phyloP scores from a whole-genome alignment of 148 eudicot genomes.

The Beta vulgaris region DNA sequence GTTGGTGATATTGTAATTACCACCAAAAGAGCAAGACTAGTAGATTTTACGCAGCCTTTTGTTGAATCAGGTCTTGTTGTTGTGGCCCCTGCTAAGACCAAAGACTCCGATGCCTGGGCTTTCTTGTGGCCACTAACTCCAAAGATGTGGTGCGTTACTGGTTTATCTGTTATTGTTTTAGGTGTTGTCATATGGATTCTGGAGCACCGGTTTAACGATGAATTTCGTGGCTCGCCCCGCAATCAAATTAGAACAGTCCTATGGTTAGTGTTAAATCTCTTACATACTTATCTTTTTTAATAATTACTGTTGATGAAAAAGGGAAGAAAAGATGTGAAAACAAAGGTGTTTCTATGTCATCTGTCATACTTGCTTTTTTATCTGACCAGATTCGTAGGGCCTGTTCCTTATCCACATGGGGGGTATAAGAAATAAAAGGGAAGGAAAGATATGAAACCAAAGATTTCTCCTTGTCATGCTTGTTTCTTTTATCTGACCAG shows the following conservation, averaged over 20 bases:
- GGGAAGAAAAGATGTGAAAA: too few species aligned
- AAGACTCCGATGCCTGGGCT: slow-evolving; percentile 58
- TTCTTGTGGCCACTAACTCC: slow-evolving; percentile 60
- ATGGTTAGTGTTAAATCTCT: slow-evolving; percentile 40
- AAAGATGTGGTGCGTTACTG: slow-evolving; percentile 59
- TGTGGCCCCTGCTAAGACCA: slow-evolving; percentile 46
- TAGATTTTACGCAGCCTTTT: slow-evolving; percentile 70
- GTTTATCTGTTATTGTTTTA: slow-evolving; percentile 45
- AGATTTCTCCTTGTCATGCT: too few species aligned
- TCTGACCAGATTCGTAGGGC: too few species aligned
- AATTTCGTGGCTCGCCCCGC: slow-evolving; percentile 71
- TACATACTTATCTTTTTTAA: neutral
- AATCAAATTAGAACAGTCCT: slow-evolving; percentile 49
- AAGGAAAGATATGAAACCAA: too few species aligned
- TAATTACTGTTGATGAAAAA: too few species aligned
- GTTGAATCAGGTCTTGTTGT: slow-evolving; percentile 67
- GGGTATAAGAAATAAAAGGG: neutral
- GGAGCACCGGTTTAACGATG: slow-evolving; percentile 67
- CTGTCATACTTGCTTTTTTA: too few species aligned
- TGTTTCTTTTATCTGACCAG: too few species aligned
- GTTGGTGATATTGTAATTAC: slow-evolving; percentile 70
- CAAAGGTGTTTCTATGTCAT: too few species aligned
- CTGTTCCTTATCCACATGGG: neutral
- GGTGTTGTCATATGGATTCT: slow-evolving; percentile 64
- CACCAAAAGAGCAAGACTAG: slow-evolving; percentile 46